These are phyloP conservation scores for Suaeda aralocaspica DNA, from an alignment of 148 eudicot genomes.

Conservation along the genomic window DNA sequence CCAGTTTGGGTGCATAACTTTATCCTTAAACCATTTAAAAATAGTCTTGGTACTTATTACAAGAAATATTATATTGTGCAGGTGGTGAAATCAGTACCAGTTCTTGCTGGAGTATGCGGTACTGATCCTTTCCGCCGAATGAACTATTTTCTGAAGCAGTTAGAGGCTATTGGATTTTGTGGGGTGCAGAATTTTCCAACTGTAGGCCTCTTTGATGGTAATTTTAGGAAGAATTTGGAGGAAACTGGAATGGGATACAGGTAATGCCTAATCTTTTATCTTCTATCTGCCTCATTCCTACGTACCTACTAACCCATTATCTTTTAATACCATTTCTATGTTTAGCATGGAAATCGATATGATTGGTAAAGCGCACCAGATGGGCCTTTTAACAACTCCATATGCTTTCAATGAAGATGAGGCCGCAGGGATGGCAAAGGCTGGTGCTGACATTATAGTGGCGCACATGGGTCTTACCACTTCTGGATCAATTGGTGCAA, in stretches of 20 bases:
- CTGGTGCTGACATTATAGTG: conserved; percentile 91
- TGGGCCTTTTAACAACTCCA: conserved; percentile 93
- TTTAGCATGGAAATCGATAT: conserved; percentile 86
- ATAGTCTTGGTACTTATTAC: neutral
- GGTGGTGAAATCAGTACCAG: conserved; percentile 89
- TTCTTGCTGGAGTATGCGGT: conserved; percentile 95
- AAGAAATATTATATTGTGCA: conserved; percentile 22
- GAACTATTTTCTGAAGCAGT: conserved; percentile 71
- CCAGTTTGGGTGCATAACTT: neutral
- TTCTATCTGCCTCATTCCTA: neutral
- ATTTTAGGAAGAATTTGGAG: conserved; percentile 91
- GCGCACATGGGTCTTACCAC: conserved; percentile 98
- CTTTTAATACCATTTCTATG: neutral
- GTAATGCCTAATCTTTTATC: conserved; percentile 28
- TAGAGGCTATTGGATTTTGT: conserved; percentile 76
- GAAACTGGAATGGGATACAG: conserved; percentile 99
- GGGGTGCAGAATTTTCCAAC: conserved; percentile 99
- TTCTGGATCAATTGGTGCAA: conserved; percentile 92
- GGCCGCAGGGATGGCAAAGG: conserved; percentile 84
- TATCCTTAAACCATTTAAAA: neutral
- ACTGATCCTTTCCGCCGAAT: conserved; percentile 96
- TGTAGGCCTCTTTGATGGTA: conserved; percentile 96
- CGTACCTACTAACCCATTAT: neutral
- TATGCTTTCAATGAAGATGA: conserved; percentile 88
- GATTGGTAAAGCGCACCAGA: conserved; percentile 79